phyloP scores from a whole-genome alignment of 2,329 filamentous ascomycete species.

The Simplicillium sp. region DNA sequence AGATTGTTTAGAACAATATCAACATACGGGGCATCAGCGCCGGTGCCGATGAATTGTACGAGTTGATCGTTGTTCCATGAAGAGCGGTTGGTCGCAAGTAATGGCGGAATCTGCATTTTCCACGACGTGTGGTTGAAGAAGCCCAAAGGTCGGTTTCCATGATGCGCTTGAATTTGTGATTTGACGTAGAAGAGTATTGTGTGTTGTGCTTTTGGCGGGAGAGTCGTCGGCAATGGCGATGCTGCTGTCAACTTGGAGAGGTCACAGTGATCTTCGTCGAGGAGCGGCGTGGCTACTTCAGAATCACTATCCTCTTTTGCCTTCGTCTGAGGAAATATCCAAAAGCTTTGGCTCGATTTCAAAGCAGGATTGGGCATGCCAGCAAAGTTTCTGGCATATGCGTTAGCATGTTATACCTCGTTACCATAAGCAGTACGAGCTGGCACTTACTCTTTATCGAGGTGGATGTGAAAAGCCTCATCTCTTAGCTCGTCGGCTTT shows the following conservation, averaged over 20 bases:
- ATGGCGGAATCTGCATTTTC: constrained; percentile 11
- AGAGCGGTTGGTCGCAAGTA: constrained; percentile 11
- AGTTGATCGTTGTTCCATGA: constrained; percentile 14
- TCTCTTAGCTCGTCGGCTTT: constrained; percentile 1
- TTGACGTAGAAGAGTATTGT: constrained; percentile 10
- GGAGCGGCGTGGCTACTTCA: no score
- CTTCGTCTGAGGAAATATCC: no score
- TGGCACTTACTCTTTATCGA: constrained; percentile 14
- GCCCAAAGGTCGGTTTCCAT: constrained; percentile 13
- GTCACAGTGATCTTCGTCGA: no score
- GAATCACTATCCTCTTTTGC: no score
- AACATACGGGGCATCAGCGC: constrained; percentile 8
- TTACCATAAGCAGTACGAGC: neutral
- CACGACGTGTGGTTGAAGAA: constrained; percentile 16
- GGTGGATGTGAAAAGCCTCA: constrained; percentile 11
- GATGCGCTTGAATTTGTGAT: constrained; percentile 12
- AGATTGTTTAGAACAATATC: constrained; percentile 22
- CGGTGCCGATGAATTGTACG: constrained; percentile 9
- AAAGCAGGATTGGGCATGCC: no score
- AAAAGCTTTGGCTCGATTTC: no score
- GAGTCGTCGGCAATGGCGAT: no score
- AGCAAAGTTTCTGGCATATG: no score
- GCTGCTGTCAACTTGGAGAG: no score
- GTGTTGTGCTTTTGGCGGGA: no score
- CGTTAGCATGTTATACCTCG: no score